Base-by-base conservation (phyloP, 108 stramenopile genomes). In the Chaetoceros tenuissimus region DNA sequence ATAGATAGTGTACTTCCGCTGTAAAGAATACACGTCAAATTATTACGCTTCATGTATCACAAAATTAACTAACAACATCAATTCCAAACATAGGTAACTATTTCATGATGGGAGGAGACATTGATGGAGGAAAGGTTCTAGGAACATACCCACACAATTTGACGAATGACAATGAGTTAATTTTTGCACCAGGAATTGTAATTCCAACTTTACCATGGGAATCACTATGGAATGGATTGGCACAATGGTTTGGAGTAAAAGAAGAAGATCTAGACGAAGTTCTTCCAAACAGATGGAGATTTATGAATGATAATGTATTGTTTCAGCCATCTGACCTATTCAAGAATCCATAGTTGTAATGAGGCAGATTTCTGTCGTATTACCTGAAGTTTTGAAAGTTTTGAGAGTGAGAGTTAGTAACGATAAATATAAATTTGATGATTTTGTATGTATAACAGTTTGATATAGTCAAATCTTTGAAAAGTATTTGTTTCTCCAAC, bases 171-270 rank as follows among this genome's bases (percentile, higher is more conserved):
- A 27, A 46, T 53, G 24, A 51, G 21, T 30, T 53, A 0, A 74
- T 72, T 46, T 48, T 72, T 29, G 80, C 73, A 23, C 65, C 69
- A 28, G 80, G 80, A 13, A 57, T 76, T 17, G 21, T 81, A 10
- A 67, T 74, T 28, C 80, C 80, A 0, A 72, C 68, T n/a, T 69
- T 62, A 10, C 45, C 64, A 22, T 78, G 77, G 80, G 80, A 82
- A 30, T 40, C 64, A 24, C 21, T 76, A 3, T 75, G 74, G 77
- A 72, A 69, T 44, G 72, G 58, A 18, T 43, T 82, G 10, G 63
- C 64, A 31, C 68, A 75, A 57, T 82, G 80, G 80, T 68, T 80
- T 62, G 79, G 79, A 26, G 59, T 74, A n/a, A n/a, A n/a, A n/a
- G 54, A 73, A 0, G 27, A 53, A 3, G 53, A 61, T 24, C 56